phyloP scores from a whole-genome alignment of 768 basidiomycete genomes.

The Panellus pusillus region DNA sequence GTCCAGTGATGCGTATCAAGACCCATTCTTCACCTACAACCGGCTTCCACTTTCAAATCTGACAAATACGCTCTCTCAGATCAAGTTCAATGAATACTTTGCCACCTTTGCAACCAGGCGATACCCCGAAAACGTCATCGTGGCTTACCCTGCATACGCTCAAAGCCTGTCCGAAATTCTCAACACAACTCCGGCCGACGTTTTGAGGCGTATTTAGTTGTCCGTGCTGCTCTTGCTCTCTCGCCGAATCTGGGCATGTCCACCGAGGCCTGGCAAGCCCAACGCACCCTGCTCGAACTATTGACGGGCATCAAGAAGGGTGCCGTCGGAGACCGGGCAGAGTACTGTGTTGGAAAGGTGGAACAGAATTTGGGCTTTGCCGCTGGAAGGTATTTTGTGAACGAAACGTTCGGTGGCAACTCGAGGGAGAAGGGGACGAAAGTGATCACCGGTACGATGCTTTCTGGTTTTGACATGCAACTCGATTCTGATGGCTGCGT shows the following conservation, averaged over 20 bases:
- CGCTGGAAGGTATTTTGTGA: constrained; percentile 85
- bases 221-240: constrained; percentile 68
- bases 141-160: constrained; percentile 81
- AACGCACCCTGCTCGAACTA: constrained; percentile 66
- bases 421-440: constrained; percentile 79
- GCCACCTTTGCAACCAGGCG: constrained; percentile 78
- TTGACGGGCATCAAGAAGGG: constrained; percentile 88
- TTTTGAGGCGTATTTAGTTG: constrained; percentile 86
- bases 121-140: constrained; percentile 74
- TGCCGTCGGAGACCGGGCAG: constrained; percentile 76
- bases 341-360: constrained; percentile 76
- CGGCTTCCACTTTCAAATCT: constrained; percentile 72
- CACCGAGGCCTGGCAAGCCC: constrained; percentile 79
- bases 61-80: constrained; percentile 65
- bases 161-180: constrained; percentile 68
- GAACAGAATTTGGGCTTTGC: constrained; percentile 84
- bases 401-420: constrained; percentile 75
- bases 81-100: constrained; percentile 85
- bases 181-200: constrained; percentile 60
- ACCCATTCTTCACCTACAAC: constrained; percentile 90
- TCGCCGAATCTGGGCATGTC: constrained; percentile 71
- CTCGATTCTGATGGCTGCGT: constrained; percentile 15
- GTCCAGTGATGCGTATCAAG: constrained; percentile 65
- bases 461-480: background rate
- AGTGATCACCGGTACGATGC: constrained; percentile 75